Percentiles rank a stretch among this genome's conserved stretches.
Evolutionary conservation across 306 rosid species (phyloP).

Genomic region (Quercus suber): DNA sequence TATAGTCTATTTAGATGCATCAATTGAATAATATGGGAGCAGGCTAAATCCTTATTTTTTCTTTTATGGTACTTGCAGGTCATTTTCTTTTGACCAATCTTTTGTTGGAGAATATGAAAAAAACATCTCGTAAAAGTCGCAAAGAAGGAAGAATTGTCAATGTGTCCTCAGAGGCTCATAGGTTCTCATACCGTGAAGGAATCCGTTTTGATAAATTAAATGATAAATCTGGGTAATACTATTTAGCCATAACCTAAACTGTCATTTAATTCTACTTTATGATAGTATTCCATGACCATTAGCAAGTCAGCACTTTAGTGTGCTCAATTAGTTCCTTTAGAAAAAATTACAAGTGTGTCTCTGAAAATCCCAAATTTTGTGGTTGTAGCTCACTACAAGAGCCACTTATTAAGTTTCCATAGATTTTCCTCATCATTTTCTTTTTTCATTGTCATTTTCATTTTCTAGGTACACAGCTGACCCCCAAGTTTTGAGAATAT

Average conservation of each 20-base stretch:
- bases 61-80: conserved; percentile 42
- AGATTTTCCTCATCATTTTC: no score
- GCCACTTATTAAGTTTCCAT: no score
- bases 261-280: background rate
- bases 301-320: background rate
- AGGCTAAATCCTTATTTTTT: background rate
- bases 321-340: background rate
- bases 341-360: no score
- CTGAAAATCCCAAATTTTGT: no score
- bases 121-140: conserved; percentile 53
- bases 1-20: background rate
- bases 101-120: conserved; percentile 75
- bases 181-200: conserved; percentile 60
- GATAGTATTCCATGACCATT: conserved; percentile 7
- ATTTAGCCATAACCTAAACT: conserved; percentile 3
- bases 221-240: conserved; percentile 58
- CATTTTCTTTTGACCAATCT: conserved; percentile 87
- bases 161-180: conserved; percentile 75
- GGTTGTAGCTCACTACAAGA: no score
- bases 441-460: no score
- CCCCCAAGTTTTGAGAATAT: no score
- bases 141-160: conserved; percentile 82
- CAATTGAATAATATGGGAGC: conserved; percentile 1
- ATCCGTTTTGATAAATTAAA: conserved; percentile 60
- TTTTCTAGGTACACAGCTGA: no score